These are phyloP conservation scores for Pleurozium schreberi DNA, from an alignment of 225 moss, liverwort and hornwort species.

Conservation along the genomic window DNA sequence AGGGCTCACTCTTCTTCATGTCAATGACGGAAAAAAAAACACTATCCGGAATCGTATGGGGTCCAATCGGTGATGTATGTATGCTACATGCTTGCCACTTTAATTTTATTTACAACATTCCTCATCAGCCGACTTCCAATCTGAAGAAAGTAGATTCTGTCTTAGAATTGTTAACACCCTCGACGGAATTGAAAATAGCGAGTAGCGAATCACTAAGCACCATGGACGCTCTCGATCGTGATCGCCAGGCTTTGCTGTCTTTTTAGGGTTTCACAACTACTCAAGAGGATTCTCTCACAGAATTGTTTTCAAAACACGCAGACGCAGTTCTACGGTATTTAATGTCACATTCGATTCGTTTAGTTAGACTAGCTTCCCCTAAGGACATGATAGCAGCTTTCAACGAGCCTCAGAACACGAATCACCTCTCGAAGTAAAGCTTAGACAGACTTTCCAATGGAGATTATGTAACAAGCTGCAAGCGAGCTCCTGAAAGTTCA, in stretches of 20 bases:
- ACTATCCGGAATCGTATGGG: too few species aligned
- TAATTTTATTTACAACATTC: too few species aligned
- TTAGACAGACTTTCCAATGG: not conserved
- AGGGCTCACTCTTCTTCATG: too few species aligned
- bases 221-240: not conserved
- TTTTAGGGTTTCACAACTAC: not conserved
- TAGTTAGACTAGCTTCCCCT: too few species aligned
- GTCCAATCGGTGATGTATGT: too few species aligned
- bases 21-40: too few species aligned
- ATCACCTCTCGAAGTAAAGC: not conserved
- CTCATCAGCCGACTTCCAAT: not conserved
- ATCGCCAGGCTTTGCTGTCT: too few species aligned
- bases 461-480: not conserved
- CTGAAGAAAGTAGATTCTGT: not conserved
- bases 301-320: not conserved
- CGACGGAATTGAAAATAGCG: too few species aligned
- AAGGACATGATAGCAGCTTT: not conserved
- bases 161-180: not conserved
- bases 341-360: not conserved
- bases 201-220: not conserved
- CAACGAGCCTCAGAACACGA: not conserved
- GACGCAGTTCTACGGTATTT: too few species aligned
- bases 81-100: not conserved
- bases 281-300: not conserved
- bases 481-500: not conserved